Evolutionary conservation across 441 rosid species (phyloP).

Genomic region (Theobroma grandiflorum): DNA sequence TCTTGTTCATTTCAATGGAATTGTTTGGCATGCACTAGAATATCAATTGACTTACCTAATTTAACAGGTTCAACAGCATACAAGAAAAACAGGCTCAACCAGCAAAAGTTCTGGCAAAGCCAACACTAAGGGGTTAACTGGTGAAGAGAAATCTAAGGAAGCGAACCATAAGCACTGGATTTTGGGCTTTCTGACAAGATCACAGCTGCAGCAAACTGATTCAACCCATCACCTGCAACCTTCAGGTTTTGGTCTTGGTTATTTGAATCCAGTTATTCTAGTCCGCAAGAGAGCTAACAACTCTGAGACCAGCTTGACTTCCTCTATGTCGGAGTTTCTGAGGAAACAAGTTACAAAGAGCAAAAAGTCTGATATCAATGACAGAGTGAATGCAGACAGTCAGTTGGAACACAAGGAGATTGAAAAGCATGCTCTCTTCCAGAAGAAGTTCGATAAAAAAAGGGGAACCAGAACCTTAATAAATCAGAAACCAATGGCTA

Average conservation of each 20-base stretch:
- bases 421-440: conserved; percentile 24
- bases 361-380: conserved; percentile 1
- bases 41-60: conserved; percentile 18
- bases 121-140: conserved; percentile 29
- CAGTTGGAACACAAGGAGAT: not conserved
- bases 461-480: conserved; percentile 14
- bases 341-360: conserved; percentile 20
- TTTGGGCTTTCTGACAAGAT: conserved; percentile 28
- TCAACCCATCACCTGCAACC: conserved; percentile 33
- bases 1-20: not conserved
- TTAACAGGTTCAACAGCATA: conserved; percentile 40
- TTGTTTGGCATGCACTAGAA: conserved; percentile 8
- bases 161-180: conserved; percentile 29
- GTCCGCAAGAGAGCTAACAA: conserved; percentile 48
- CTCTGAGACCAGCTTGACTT: conserved; percentile 26
- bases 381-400: conserved; percentile 5
- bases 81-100: conserved; percentile 20
- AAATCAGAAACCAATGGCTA: conserved; percentile 30
- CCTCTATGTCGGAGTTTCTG: conserved; percentile 23
- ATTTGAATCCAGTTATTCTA: conserved; percentile 55
- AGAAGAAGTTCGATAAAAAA: conserved; percentile 14
- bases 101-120: conserved; percentile 27
- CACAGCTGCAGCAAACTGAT: conserved; percentile 32
- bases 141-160: conserved; percentile 35
- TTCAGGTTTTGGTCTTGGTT: conserved; percentile 36